phyloP scores from a whole-genome alignment of 2,329 filamentous ascomycete genomes.

The Trichophyton simii region DNA sequence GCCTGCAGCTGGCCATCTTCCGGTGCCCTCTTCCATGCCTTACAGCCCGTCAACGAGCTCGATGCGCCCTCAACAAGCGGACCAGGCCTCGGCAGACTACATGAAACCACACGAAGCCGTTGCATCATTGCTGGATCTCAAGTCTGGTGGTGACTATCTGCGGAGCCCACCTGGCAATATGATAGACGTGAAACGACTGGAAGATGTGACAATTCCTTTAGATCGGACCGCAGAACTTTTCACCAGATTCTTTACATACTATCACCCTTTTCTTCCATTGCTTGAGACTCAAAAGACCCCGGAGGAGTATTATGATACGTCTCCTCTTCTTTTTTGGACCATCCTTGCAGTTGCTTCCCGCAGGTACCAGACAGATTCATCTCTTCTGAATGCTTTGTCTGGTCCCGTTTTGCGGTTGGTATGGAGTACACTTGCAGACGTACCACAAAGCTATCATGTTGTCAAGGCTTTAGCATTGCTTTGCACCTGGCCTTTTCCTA shows the following conservation, averaged over 20 bases:
- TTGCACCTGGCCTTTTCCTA: constrained; percentile 54
- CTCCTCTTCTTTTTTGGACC: constrained; percentile 56
- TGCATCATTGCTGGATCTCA: constrained; percentile 38
- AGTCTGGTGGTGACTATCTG: constrained; percentile 35
- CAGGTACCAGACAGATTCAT: constrained; percentile 43
- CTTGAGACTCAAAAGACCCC: constrained; percentile 43
- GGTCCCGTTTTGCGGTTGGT: constrained; percentile 45
- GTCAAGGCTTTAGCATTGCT: constrained; percentile 52
- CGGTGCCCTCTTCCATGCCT: constrained; percentile 19
- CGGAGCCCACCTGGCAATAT: constrained; percentile 39
- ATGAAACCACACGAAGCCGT: constrained; percentile 40
- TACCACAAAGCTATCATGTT: constrained; percentile 52
- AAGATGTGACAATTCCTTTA: constrained; percentile 34
- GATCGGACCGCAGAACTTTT: constrained; percentile 36
- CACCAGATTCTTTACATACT: constrained; percentile 49
- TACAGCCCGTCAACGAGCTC: constrained; percentile 9
- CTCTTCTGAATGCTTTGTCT: constrained; percentile 41
- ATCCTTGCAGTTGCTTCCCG: constrained; percentile 51
- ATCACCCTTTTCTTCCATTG: constrained; percentile 53
- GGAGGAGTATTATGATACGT: constrained; percentile 46
- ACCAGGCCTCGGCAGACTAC: constrained; percentile 21
- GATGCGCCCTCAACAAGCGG: constrained; percentile 19
- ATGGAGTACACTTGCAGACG: constrained; percentile 49
- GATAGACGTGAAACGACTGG: constrained; percentile 38
- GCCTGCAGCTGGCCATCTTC: constrained; percentile 24